These are phyloP conservation scores for Globisporangium takayamanum DNA, from an alignment of 352 stramenopile species.

Conservation along the genomic window DNA sequence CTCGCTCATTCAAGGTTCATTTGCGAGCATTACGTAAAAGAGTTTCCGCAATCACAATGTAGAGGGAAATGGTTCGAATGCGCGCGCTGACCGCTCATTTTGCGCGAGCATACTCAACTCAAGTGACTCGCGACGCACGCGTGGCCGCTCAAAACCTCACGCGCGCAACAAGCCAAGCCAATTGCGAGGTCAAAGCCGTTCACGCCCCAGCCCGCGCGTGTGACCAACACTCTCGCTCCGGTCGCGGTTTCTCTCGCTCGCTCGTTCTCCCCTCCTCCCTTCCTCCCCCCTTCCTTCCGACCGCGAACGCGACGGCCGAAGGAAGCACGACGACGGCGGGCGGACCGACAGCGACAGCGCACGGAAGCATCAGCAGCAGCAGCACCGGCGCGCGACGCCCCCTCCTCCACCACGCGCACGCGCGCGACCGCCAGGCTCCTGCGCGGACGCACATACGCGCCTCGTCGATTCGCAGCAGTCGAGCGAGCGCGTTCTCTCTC, in stretches of 20 bases:
- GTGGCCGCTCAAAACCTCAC: not conserved
- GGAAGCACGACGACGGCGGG: not conserved
- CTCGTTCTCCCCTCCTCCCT: not conserved
- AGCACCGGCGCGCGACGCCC: not conserved
- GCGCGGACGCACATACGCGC: not conserved
- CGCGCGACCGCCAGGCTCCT: not conserved
- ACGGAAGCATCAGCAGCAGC: slow-evolving; percentile 1
- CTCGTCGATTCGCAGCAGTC: not conserved
- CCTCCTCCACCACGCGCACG: too few relatives aligned
- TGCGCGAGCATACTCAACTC: not conserved
- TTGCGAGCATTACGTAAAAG: not conserved
- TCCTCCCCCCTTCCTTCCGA: not conserved
- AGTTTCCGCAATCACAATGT: not conserved
- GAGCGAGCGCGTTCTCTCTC: not conserved
- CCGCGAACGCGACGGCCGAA: not conserved
- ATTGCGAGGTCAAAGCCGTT: slow-evolving; percentile 7
- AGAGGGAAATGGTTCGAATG: not conserved
- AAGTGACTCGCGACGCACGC: not conserved
- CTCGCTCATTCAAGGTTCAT: too few relatives aligned
- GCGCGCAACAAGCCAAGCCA: not conserved
- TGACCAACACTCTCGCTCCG: slow-evolving; percentile 11
- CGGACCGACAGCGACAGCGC: not conserved
- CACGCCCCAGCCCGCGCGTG: slow-evolving; percentile 16
- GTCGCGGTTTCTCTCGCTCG: not conserved
- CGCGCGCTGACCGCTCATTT: too few relatives aligned